Conservation (phyloP, 2,329 filamentous ascomycete species). For the Talaromyces rugulosus region DNA sequence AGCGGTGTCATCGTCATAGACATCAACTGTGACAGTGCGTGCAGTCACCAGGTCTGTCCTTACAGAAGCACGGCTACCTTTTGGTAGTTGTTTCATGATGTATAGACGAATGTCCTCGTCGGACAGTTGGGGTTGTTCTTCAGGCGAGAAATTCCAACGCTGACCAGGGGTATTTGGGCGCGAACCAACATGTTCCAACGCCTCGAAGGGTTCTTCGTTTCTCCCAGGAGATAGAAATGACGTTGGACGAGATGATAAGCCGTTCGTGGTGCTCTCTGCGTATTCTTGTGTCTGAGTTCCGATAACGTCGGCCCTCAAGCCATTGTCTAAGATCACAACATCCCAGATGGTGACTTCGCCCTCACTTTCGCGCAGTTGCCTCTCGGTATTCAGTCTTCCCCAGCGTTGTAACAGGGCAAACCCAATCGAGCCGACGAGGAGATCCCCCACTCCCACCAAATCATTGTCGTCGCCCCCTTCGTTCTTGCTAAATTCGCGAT, state of each 20-base stretch:
- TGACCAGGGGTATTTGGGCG: slow-evolving; percentile 20
- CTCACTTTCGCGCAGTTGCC: slow-evolving; percentile 35
- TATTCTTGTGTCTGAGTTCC: slow-evolving; percentile 36
- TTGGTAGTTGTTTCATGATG: slow-evolving; percentile 43
- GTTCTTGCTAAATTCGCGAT: slow-evolving; percentile 39
- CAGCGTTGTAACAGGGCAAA: slow-evolving; percentile 46
- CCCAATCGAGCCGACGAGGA: slow-evolving; percentile 40
- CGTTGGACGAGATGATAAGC: slow-evolving; percentile 53
- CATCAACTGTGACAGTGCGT: slow-evolving; percentile 45
- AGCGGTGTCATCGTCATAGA: slow-evolving; percentile 39
- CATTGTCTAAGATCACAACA: slow-evolving; percentile 45
- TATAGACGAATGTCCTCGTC: slow-evolving; percentile 46
- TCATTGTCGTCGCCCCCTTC: slow-evolving; percentile 24
- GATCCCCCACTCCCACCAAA: slow-evolving; percentile 40
- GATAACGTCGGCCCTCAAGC: slow-evolving; percentile 43
- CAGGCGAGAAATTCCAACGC: slow-evolving; percentile 29
- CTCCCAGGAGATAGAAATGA: slow-evolving; percentile 40
- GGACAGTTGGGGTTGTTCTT: slow-evolving; percentile 34
- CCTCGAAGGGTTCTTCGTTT: slow-evolving; percentile 35
- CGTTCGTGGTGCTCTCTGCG: slow-evolving; percentile 37
- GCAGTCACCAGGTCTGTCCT: slow-evolving; percentile 40
- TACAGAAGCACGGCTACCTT: slow-evolving; percentile 40
- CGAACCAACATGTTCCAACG: slow-evolving; percentile 31
- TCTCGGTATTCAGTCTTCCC: slow-evolving; percentile 42
- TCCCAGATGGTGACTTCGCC: slow-evolving; percentile 46